phyloP scores from a whole-genome alignment of 495 filamentous ascomycete genomes.

The Massariosphaeria phaeospora region DNA sequence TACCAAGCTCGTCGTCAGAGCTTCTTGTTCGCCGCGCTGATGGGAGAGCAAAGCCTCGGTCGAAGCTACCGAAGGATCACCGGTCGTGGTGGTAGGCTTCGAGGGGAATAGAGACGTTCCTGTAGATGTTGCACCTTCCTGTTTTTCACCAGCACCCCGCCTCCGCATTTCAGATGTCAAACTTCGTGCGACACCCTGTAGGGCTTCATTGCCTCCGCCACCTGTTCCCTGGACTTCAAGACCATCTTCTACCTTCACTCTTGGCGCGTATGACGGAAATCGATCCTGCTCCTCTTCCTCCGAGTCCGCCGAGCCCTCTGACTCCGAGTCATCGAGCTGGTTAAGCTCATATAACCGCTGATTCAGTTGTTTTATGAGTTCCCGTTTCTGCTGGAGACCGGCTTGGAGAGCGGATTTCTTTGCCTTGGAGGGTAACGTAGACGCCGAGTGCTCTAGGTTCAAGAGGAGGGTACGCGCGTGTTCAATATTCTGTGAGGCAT shows the following conservation, averaged over 20 bases:
- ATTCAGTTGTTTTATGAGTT: constrained; percentile 45
- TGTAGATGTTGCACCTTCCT: constrained; percentile 28
- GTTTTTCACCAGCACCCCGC: constrained; percentile 21
- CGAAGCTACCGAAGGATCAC: constrained; percentile 38
- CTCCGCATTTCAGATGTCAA: constrained; percentile 36
- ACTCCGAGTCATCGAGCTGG: constrained; percentile 45
- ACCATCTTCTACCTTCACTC: constrained; percentile 20
- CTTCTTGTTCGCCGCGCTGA: constrained; percentile 75
- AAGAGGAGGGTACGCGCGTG: constrained; percentile 72
- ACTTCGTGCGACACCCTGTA: constrained; percentile 25
- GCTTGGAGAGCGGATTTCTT: constrained; percentile 62
- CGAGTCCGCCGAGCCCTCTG: constrained; percentile 28
- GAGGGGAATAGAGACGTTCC: constrained; percentile 33
- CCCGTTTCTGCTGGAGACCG: constrained; percentile 60
- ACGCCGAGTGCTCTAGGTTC: constrained; percentile 59
- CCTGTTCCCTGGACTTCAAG: constrained; percentile 29
- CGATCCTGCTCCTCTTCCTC: constrained; percentile 30
- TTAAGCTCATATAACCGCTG: constrained; percentile 46
- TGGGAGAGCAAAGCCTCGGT: constrained; percentile 66
- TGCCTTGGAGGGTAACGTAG: constrained; percentile 55
- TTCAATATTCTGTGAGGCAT: constrained; percentile 61
- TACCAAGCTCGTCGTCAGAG: constrained; percentile 74
- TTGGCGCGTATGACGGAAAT: constrained; percentile 36
- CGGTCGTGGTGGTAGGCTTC: constrained; percentile 27
- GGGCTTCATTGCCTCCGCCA: constrained; percentile 18